Evolutionary conservation across 805 yeast genomes (phyloP).

Genomic region (Yarrowia deformans): DNA sequence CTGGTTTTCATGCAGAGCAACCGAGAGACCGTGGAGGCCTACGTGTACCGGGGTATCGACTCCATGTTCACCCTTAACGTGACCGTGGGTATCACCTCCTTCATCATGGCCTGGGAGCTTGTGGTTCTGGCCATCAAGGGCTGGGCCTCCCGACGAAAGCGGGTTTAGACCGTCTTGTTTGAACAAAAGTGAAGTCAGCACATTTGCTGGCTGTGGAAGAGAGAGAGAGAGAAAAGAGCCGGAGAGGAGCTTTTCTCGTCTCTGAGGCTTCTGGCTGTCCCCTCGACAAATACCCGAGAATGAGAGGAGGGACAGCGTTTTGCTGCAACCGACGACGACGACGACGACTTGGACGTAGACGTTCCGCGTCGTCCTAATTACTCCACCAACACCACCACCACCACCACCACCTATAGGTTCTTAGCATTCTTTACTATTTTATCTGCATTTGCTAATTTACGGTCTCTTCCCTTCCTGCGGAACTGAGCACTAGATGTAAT

Average conservation of each 20-base stretch:
- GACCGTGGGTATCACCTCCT: slow-evolving; percentile 76
- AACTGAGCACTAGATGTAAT: slow-evolving; percentile 2
- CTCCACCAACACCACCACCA: slow-evolving; percentile 9
- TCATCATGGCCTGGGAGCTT: slow-evolving; percentile 91
- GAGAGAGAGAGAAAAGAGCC: no score
- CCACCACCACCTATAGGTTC: slow-evolving; percentile 22
- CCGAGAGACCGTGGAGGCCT: slow-evolving; percentile 80
- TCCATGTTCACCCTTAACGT: slow-evolving; percentile 91
- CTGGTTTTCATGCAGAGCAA: slow-evolving; percentile 90
- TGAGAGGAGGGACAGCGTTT: no score
- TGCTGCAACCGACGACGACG: background rate
- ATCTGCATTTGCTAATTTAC: slow-evolving; percentile 19
- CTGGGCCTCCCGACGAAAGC: slow-evolving; percentile 40
- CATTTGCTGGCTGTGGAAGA: background rate
- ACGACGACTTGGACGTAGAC: slow-evolving; percentile 2
- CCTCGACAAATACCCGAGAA: no score
- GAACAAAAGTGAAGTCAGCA: background rate
- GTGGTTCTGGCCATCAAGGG: slow-evolving; percentile 58
- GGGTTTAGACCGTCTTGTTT: background rate
- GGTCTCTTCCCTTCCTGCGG: background rate
- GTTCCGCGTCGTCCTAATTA: background rate
- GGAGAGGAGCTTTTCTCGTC: no score
- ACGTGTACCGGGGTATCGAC: slow-evolving; percentile 83
- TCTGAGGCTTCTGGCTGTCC: no score
- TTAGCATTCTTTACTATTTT: slow-evolving; percentile 28